These are phyloP conservation scores for Solanum medicagineum DNA, from an alignment of 257 asterid species.

Conservation along the genomic window DNA sequence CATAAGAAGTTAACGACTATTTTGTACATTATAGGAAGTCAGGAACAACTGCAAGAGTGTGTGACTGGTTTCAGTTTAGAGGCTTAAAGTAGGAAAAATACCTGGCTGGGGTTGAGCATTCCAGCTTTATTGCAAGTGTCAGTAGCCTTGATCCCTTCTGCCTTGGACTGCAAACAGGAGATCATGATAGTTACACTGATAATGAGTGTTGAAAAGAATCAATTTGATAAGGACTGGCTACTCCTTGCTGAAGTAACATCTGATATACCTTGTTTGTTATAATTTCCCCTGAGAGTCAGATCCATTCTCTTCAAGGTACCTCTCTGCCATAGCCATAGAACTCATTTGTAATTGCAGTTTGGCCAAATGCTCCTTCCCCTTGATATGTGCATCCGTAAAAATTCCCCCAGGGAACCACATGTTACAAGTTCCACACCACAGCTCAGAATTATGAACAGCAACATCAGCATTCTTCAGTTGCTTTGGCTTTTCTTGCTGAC, in stretches of 20 bases:
- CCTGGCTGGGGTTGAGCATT: neutral
- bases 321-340: neutral
- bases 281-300: neutral
- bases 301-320: neutral
- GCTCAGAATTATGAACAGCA: neutral
- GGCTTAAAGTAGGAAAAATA: neutral
- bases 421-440: neutral
- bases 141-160: neutral
- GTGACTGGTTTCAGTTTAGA: neutral
- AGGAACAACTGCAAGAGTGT: neutral
- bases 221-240: neutral
- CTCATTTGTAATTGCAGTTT: neutral
- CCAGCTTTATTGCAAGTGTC: neutral
- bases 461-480: neutral
- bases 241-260: neutral
- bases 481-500: neutral
- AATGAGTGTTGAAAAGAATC: neutral
- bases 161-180: neutral
- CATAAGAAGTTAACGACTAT: neutral
- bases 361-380: slow-evolving; percentile 21
- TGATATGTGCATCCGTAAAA: slow-evolving; percentile 11
- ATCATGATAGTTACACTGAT: neutral
- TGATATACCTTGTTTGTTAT: neutral
- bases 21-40: neutral
- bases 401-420: neutral